Conservation (phyloP, 1,284 basidiomycete genomes). For the Moesziomyces parantarcticus region DNA sequence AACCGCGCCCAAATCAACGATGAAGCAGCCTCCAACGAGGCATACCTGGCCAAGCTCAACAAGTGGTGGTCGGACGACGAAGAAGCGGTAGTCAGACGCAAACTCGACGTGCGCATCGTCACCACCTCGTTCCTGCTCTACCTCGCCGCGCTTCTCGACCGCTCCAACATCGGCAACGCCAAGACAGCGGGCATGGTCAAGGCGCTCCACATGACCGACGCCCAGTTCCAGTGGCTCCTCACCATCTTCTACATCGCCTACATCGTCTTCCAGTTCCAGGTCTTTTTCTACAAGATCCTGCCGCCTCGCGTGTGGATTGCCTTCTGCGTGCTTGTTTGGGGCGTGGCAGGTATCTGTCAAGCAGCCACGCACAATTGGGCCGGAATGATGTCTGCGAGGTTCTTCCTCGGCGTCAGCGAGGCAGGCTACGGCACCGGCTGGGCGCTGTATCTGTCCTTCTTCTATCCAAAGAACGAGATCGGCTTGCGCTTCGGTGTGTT, state of each 20-base stretch:
- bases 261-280: constrained; percentile 54
- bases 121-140: constrained; percentile 39
- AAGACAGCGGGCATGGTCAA: constrained; percentile 55
- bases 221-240: constrained; percentile 60
- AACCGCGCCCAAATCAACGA: too few relatives aligned
- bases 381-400: constrained; percentile 56
- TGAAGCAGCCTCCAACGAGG: constrained; percentile 2
- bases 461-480: constrained; percentile 61
- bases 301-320: constrained; percentile 54
- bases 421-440: constrained; percentile 61
- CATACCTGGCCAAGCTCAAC: constrained; percentile 20
- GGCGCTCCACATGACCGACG: constrained; percentile 43
- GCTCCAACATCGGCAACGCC: constrained; percentile 55
- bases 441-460: constrained; percentile 56
- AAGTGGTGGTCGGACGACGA: constrained; percentile 59
- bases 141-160: constrained; percentile 40
- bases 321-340: constrained; percentile 59
- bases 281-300: constrained; percentile 56
- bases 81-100: constrained; percentile 40
- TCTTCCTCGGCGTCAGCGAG: constrained; percentile 59
- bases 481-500: constrained; percentile 59
- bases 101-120: constrained; percentile 50
- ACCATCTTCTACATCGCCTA: constrained; percentile 62
- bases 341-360: constrained; percentile 50
- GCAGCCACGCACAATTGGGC: constrained; percentile 52